Conservation (phyloP, 1,284 basidiomycete genomes). For the Wallemia hederae region DNA sequence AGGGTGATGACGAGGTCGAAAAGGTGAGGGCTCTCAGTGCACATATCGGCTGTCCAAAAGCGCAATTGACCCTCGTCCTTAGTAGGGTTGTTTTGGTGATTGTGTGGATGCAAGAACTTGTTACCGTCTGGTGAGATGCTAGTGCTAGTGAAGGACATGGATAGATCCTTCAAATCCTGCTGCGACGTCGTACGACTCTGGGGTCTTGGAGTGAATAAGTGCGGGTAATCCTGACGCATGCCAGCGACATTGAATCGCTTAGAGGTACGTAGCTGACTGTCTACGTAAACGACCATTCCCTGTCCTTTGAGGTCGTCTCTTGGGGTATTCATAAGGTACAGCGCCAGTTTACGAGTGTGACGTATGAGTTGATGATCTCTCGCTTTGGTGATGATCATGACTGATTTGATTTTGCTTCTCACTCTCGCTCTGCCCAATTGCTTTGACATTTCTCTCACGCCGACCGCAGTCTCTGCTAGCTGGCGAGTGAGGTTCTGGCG, state of each 20-base stretch:
- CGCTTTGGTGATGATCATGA: conserved; percentile 93
- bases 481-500: conserved; percentile 36
- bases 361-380: conserved; percentile 87
- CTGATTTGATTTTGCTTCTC: conserved; percentile 61
- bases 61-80: conserved; percentile 62
- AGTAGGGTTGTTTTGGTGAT: conserved; percentile 23
- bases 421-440: conserved; percentile 84
- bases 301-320: conserved; percentile 25
- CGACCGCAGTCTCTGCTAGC: conserved; percentile 84
- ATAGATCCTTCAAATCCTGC: neutral
- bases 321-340: conserved; percentile 70
- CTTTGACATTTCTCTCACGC: conserved; percentile 95
- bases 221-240: conserved; percentile 56
- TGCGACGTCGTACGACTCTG: conserved; percentile 25
- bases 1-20: conserved; percentile 97
- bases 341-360: conserved; percentile 69
- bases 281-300: conserved; percentile 76
- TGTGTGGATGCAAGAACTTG: neutral
- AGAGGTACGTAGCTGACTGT: conserved; percentile 66
- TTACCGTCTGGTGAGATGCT: neutral
- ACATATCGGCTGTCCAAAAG: conserved; percentile 96
- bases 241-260: conserved; percentile 82
- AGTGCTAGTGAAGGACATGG: conserved; percentile 5
- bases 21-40: conserved; percentile 59
- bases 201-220: conserved; percentile 50